These are phyloP conservation scores for Termitomyces eurrhizus DNA, from an alignment of 768 basidiomycete genomes.

Conservation along the genomic window DNA sequence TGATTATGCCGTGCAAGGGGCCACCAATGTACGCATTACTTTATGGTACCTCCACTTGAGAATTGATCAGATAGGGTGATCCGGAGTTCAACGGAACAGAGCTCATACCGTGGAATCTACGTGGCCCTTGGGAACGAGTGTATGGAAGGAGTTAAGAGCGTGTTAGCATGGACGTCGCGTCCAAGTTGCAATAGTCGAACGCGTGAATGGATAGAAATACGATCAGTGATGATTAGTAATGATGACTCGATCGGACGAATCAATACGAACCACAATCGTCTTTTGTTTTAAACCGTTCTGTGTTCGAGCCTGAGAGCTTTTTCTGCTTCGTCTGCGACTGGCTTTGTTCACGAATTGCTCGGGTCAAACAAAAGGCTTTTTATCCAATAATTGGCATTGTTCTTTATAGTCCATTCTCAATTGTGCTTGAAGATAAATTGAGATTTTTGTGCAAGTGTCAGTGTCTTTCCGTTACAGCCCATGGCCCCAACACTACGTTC, in stretches of 20 bases:
- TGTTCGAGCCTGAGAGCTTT: neutral
- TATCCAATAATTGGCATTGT: neutral
- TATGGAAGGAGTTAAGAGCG: neutral
- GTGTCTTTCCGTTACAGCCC: neutral
- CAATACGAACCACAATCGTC: neutral
- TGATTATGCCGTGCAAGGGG: too few species aligned
- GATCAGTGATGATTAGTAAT: neutral
- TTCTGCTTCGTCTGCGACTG: neutral
- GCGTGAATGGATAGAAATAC: neutral
- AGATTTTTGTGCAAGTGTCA: neutral
- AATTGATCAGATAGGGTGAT: neutral
- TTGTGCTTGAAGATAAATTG: neutral
- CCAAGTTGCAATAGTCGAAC: neutral
- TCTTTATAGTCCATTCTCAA: neutral
- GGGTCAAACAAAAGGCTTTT: neutral
- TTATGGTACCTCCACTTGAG: neutral
- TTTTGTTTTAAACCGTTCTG: neutral
- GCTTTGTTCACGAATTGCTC: neutral
- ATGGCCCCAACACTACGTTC: slow-evolving; percentile 22
- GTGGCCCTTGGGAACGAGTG: neutral
- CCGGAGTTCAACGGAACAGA: neutral
- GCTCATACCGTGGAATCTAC: neutral
- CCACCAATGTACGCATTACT: neutral
- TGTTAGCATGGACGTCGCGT: neutral
- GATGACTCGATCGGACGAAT: neutral